phyloP scores from a whole-genome alignment of 192 early-diverging fungal genomes.

The Linnemannia hyalina region DNA sequence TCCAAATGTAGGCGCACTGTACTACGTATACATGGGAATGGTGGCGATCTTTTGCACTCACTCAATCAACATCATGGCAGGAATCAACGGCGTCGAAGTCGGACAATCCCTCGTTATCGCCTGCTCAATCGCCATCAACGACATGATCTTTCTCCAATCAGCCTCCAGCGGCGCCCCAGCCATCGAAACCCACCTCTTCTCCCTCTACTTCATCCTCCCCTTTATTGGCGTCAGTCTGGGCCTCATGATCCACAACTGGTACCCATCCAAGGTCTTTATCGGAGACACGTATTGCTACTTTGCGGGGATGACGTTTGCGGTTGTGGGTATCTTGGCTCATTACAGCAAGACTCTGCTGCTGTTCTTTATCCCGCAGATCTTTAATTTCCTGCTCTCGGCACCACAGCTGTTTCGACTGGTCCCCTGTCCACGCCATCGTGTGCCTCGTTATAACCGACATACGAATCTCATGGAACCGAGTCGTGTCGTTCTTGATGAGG shows the following conservation, averaged over 20 bases:
- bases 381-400: constrained; percentile 96
- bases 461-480: constrained; percentile 46
- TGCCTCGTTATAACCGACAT: constrained; percentile 76
- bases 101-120: constrained; percentile 95
- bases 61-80: constrained; percentile 98
- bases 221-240: constrained; percentile 90
- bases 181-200: constrained; percentile 87
- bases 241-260: constrained; percentile 92
- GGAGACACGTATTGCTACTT: constrained; percentile 99
- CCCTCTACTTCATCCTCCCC: constrained; percentile 92
- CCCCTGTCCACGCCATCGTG: constrained; percentile 94
- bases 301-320: constrained; percentile 99
- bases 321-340: constrained; percentile 94
- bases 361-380: constrained; percentile 96
- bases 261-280: constrained; percentile 92
- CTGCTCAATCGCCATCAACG: constrained; percentile 82
- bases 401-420: constrained; percentile 97
- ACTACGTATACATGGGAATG: constrained; percentile 94
- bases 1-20: constrained; percentile 72
- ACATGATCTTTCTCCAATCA: constrained; percentile 73
- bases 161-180: constrained; percentile 62
- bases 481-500: constrained; percentile 36
- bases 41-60: constrained; percentile 97
- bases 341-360: constrained; percentile 94
- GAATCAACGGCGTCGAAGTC: constrained; percentile 97